Evolutionary conservation across 2,329 filamentous ascomycete genomes (phyloP).

Genomic region (Colletotrichum phormii): DNA sequence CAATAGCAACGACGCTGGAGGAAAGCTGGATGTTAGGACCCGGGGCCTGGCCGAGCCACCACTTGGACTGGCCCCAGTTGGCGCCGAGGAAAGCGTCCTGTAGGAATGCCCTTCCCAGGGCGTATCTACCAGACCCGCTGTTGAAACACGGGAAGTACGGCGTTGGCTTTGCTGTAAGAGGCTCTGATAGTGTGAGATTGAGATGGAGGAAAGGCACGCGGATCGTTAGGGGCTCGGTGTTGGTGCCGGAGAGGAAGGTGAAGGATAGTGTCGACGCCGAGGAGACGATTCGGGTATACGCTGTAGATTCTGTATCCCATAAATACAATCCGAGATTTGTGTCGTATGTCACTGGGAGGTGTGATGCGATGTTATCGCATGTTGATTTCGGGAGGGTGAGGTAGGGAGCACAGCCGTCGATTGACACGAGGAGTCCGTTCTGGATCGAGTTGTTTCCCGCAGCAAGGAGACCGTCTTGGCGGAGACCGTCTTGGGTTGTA

Average conservation of each 20-base stretch:
- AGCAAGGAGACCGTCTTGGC: slow-evolving; percentile 43
- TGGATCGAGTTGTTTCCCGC: slow-evolving; percentile 42
- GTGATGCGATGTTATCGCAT: slow-evolving; percentile 51
- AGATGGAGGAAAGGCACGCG: slow-evolving; percentile 46
- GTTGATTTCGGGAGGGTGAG: slow-evolving; percentile 52
- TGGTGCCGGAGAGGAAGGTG: slow-evolving; percentile 47
- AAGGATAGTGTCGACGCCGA: slow-evolving; percentile 56
- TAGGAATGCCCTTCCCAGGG: slow-evolving; percentile 57
- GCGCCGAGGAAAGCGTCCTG: slow-evolving; percentile 59
- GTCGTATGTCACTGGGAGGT: slow-evolving; percentile 52
- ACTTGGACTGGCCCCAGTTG: slow-evolving; percentile 49
- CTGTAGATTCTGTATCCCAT: slow-evolving; percentile 50
- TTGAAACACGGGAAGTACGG: slow-evolving; percentile 58
- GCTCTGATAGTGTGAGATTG: slow-evolving; percentile 51
- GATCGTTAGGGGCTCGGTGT: slow-evolving; percentile 40
- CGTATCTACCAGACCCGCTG: slow-evolving; percentile 40
- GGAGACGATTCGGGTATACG: slow-evolving; percentile 50
- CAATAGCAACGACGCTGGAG: neutral
- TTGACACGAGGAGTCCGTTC: slow-evolving; percentile 43
- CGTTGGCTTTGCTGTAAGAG: slow-evolving; percentile 45
- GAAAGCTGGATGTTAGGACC: slow-evolving; percentile 44
- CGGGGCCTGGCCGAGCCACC: slow-evolving; percentile 55
- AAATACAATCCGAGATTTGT: slow-evolving; percentile 51
- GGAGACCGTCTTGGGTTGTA: slow-evolving; percentile 43
- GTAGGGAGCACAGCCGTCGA: slow-evolving; percentile 53